Conservation (phyloP, 2,329 filamentous ascomycete genomes). For the Nakataea oryzae region DNA sequence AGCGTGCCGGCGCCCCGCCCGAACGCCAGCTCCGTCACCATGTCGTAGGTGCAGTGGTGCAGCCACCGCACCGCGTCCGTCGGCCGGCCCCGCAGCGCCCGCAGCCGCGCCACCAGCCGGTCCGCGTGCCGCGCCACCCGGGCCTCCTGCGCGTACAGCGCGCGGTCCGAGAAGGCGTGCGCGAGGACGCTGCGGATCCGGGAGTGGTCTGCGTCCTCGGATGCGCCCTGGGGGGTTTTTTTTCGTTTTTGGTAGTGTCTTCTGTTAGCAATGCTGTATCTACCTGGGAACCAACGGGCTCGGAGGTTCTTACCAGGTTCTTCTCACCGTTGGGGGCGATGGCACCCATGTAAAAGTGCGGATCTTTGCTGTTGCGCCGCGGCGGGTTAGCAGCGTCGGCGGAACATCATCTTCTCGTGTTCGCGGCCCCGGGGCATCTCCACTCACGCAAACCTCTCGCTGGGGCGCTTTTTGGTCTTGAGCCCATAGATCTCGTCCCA, state of each 20-base stretch:
- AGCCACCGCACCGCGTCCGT: slow-evolving; percentile 34
- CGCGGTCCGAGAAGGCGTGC: slow-evolving; percentile 15
- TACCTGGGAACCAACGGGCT: no score
- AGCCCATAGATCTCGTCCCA: slow-evolving; percentile 24
- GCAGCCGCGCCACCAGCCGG: slow-evolving; percentile 3
- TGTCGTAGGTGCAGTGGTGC: slow-evolving; percentile 14
- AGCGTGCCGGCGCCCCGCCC: slow-evolving; percentile 14
- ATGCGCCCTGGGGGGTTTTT: no score
- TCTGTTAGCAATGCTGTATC: no score
- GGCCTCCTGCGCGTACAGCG: slow-evolving; percentile 13
- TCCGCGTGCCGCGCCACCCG: slow-evolving; percentile 9
- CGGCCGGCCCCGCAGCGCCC: slow-evolving; percentile 17
- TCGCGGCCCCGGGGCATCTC: not conserved
- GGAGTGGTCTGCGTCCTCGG: slow-evolving; percentile 9
- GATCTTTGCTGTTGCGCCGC: not conserved
- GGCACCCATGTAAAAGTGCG: not conserved
- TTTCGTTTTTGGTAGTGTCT: no score
- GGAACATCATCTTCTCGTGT: not conserved
- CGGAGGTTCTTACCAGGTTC: no score
- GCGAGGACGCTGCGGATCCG: not conserved
- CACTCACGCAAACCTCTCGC: not conserved
- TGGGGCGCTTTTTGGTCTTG: slow-evolving; percentile 5
- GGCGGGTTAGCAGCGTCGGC: no score
- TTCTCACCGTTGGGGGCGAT: slow-evolving; percentile 8
- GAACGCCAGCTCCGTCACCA: slow-evolving; percentile 15